phyloP scores from a whole-genome alignment of 192 early-diverging fungal genomes.

The Pilaira anomala region DNA sequence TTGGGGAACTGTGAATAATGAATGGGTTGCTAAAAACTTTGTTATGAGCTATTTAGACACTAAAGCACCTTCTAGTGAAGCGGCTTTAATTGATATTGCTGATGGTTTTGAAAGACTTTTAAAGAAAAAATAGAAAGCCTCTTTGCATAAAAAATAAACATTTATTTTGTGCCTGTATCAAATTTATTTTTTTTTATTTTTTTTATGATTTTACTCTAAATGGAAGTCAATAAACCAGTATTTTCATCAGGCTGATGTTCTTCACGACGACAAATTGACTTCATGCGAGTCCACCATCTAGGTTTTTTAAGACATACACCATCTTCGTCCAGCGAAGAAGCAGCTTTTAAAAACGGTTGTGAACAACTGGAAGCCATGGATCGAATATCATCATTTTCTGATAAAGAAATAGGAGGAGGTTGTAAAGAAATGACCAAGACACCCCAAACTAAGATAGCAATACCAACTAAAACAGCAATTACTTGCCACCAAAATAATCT shows the following conservation, averaged over 20 bases:
- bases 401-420: neutral
- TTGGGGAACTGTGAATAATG: conserved; percentile 40
- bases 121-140: too few species aligned
- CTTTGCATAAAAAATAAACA: too few species aligned
- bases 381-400: neutral
- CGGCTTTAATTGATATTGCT: conserved; percentile 21
- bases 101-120: conserved; percentile 25
- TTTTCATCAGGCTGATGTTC: conserved; percentile 11
- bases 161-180: too few species aligned
- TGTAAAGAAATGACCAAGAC: conserved; percentile 64
- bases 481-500: conserved; percentile 61
- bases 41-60: conserved; percentile 50
- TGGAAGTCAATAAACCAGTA: conserved; percentile 6
- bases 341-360: neutral
- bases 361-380: neutral
- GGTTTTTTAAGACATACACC: neutral
- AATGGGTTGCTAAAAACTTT: conserved; percentile 50
- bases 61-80: conserved; percentile 41
- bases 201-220: neutral
- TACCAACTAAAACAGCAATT: conserved; percentile 63
- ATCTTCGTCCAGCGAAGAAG: conserved; percentile 1
- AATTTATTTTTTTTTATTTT: too few species aligned
- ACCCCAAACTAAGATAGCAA: conserved; percentile 60
- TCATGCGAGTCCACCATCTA: conserved; percentile 8
- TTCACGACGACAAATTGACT: neutral